phyloP scores from a whole-genome alignment of 148 eudicot species.

The Dysphania ambrosioides region DNA sequence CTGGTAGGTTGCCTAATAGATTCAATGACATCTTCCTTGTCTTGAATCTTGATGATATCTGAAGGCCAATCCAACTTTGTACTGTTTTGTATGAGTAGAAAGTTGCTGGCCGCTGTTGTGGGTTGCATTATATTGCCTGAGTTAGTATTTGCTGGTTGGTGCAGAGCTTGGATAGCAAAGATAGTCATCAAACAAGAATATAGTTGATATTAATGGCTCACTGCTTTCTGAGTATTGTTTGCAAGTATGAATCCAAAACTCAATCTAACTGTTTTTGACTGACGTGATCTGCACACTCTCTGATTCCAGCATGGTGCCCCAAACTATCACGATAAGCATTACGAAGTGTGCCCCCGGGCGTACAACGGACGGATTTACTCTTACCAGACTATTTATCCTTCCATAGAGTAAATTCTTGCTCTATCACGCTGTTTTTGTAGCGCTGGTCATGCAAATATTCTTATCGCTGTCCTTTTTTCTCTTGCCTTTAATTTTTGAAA shows the following conservation, averaged over 20 bases:
- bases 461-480: background rate
- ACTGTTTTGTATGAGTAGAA: background rate
- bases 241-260: background rate
- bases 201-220: background rate
- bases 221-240: no score
- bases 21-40: background rate
- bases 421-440: background rate
- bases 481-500: background rate
- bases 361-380: background rate
- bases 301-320: background rate
- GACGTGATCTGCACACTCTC: conserved; percentile 1
- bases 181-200: background rate
- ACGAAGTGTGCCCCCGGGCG: background rate
- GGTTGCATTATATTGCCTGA: background rate
- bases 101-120: background rate
- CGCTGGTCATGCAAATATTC: background rate
- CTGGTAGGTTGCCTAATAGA: background rate
- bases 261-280: background rate
- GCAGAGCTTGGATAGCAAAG: background rate
- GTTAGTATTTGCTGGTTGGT: background rate
- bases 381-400: no score
- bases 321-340: background rate
- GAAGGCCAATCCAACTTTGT: background rate
- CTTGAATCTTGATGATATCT: background rate
- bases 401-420: background rate